Conservation (phyloP, 495 filamentous ascomycete species). For the Rhizodiscina lignyota region DNA sequence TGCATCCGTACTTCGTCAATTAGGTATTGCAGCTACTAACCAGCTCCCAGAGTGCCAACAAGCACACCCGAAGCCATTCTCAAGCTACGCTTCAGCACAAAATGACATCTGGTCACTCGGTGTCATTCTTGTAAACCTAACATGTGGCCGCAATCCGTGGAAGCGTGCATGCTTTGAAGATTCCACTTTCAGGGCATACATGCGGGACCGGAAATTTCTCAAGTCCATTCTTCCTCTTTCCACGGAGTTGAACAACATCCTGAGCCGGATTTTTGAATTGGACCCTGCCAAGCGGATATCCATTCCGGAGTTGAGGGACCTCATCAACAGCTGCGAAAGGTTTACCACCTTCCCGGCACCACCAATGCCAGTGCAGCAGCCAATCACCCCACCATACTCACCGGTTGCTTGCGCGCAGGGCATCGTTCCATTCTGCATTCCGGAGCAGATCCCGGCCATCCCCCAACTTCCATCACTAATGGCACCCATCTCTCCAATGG, state of each 20-base stretch:
- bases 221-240: conserved; percentile 87
- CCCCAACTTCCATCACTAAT: no score
- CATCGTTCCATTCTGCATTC: no score
- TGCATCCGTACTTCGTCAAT: neutral
- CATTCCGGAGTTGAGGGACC: conserved; percentile 60
- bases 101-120: conserved; percentile 98
- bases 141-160: conserved; percentile 97
- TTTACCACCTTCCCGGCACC: conserved; percentile 38
- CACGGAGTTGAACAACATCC: conserved; percentile 72
- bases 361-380: conserved; percentile 8
- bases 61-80: conserved; percentile 54
- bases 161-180: conserved; percentile 87
- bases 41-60: conserved; percentile 74
- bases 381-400: neutral
- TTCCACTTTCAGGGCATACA: conserved; percentile 85
- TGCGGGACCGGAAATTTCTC: conserved; percentile 73
- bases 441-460: no score
- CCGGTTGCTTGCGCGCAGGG: neutral
- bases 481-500: no score
- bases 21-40: neutral
- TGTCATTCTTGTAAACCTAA: conserved; percentile 93
- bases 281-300: conserved; percentile 75
- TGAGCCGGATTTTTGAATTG: conserved; percentile 77
- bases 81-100: conserved; percentile 76
- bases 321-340: conserved; percentile 58